These are phyloP conservation scores for Posidonia australis DNA, from an alignment of 106 monocot species.

Conservation along the genomic window DNA sequence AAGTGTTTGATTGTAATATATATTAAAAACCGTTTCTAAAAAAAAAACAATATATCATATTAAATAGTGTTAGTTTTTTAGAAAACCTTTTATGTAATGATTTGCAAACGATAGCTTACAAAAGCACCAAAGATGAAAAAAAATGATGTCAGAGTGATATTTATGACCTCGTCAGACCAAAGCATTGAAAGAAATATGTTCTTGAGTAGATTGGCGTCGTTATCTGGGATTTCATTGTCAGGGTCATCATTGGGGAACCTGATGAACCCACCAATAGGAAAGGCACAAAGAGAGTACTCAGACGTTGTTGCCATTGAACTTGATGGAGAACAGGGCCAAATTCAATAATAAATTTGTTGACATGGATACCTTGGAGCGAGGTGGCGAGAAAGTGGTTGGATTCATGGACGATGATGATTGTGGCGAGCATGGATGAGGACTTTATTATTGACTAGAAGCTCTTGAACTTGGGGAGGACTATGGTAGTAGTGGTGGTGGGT, in stretches of 20 bases:
- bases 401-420: conserved; percentile 89
- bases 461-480: conserved; percentile 15
- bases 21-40: too few relatives aligned
- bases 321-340: conserved; percentile 83
- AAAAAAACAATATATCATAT: too few relatives aligned
- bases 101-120: too few relatives aligned
- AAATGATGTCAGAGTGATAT: too few relatives aligned
- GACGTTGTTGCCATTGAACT: conserved; percentile 45
- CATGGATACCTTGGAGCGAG: conserved; percentile 60
- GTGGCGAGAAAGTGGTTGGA: conserved; percentile 88
- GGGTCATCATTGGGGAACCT: conserved; percentile 83
- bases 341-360: conserved; percentile 78
- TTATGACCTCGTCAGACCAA: too few relatives aligned
- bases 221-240: conserved; percentile 39
- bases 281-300: conserved; percentile 83
- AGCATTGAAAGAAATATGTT: too few relatives aligned
- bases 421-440: conserved; percentile 69
- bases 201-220: conserved; percentile 71
- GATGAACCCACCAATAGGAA: conserved; percentile 89
- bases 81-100: too few relatives aligned
- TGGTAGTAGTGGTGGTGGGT: too few relatives aligned
- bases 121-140: too few relatives aligned
- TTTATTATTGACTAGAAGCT: conserved; percentile 38
- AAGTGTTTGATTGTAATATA: too few relatives aligned
- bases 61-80: too few relatives aligned